These are phyloP conservation scores for Auricularia sp. DNA, from an alignment of 768 basidiomycete species.

Conservation along the genomic window DNA sequence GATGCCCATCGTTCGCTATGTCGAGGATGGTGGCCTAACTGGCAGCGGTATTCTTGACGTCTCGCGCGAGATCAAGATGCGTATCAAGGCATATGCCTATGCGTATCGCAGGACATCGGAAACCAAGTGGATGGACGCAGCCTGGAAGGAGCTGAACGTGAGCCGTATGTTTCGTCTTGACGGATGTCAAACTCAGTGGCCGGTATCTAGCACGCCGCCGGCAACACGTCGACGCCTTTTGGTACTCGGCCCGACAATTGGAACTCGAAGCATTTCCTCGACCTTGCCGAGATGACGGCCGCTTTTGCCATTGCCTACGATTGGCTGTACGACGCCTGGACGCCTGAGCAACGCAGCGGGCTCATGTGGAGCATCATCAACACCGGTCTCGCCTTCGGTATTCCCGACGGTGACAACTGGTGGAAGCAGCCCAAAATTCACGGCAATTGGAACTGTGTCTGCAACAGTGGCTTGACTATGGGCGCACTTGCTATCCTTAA, in stretches of 20 bases:
- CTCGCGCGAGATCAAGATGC: constrained; percentile 79
- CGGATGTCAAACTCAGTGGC: constrained; percentile 3
- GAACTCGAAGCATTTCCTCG: constrained; percentile 89
- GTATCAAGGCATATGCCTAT: constrained; percentile 88
- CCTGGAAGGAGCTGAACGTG: constrained; percentile 76
- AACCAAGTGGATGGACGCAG: constrained; percentile 81
- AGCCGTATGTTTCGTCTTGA: constrained; percentile 16
- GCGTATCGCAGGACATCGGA: constrained; percentile 86
- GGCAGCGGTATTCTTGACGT: constrained; percentile 84
- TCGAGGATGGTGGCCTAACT: constrained; percentile 52
- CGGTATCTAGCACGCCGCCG: constrained; percentile 54
- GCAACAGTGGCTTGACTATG: constrained; percentile 82
- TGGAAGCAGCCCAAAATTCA: constrained; percentile 50
- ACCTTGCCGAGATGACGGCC: constrained; percentile 77
- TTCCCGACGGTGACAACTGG: constrained; percentile 51
- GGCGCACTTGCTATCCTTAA: constrained; percentile 83
- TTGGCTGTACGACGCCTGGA: constrained; percentile 87
- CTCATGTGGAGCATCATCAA: constrained; percentile 66
- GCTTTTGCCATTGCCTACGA: constrained; percentile 93
- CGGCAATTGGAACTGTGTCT: constrained; percentile 99
- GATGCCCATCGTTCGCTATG: constrained; percentile 56
- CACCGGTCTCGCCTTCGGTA: constrained; percentile 66
- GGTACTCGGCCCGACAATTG: constrained; percentile 59
- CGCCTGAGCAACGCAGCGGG: constrained; percentile 51
- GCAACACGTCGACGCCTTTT: constrained; percentile 54